Base-by-base conservation (phyloP, 2,329 filamentous ascomycete genomes). In the Fusarium sulawesiense region DNA sequence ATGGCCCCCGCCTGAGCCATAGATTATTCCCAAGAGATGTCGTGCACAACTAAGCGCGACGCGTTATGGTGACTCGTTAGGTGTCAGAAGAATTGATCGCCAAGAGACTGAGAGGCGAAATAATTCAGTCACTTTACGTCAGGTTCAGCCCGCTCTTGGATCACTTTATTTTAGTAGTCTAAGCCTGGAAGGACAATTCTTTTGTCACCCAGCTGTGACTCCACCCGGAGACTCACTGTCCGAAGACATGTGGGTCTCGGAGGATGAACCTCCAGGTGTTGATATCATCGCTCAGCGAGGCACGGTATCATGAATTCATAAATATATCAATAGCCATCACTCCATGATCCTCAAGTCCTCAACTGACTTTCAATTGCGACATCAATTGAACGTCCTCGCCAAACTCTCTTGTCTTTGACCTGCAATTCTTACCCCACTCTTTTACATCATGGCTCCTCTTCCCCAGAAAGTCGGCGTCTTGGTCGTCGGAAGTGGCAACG, bases 401-500 rank as follows among this genome's bases (percentile, higher is more conserved):
- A 12, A 2, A 20, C 4, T 14, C 5, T 18, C n/a, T 10, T 29
- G 16, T 11, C 18, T 10, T 40, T 13, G 10, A 27, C 13, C 12
- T 6, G 9, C 3, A 30, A 20, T 11, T 4, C 4, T 7, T 11
- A 25, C 18, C 20, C 25, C 23, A 25, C 13, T 23, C 7, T 27
- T 29, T 51, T 7, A 2, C 34, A 56, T 4, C 25, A 64, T 64
- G 61, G 4, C 25, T 20, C 21, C 13, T 13, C 21, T 58, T 18
- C 60, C 45, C 5, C 20, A 48, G 3, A 44, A 49, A 10, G 61
- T 64, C 4, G 30, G 34, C 18, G 51, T 64, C 16, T 29, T 64
- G 1, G 50, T 64, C 8, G 61, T 64, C 4, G 61, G 61, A 7
- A 64, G 61, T 46, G 61, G 61, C n/a, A 64, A 64, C 7, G 61